A percentile compares a stretch with the other conserved stretches of the same genome.
phyloP scores from a whole-genome alignment of 2,329 filamentous ascomycete genomes.

The Pseudogymnoascus pannorum region DNA sequence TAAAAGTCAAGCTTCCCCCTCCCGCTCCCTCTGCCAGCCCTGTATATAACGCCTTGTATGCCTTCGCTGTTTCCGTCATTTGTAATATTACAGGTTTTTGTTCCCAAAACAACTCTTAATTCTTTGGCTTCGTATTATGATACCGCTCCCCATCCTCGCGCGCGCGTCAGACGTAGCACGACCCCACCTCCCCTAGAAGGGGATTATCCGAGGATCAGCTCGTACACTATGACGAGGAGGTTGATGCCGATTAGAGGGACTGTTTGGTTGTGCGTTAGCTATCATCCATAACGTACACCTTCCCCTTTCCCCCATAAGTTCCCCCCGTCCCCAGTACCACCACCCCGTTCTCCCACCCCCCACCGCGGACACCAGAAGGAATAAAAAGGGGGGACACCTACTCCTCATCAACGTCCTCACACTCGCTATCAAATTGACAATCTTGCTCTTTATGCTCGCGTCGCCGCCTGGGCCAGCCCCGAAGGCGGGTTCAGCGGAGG shows the following conservation, averaged over 20 bases:
- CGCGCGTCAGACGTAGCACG: too few species aligned
- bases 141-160: not conserved
- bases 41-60: not conserved
- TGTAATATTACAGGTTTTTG: not conserved
- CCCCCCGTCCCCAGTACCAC: not conserved
- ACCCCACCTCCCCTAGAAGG: not conserved
- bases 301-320: conserved; percentile 9
- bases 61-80: not conserved
- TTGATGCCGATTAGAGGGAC: conserved; percentile 83
- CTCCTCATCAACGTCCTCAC: conserved; percentile 89
- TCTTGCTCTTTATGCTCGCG: conserved; percentile 74
- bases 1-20: not conserved
- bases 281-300: not conserved
- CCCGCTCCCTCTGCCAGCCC: not conserved
- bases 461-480: conserved; percentile 59
- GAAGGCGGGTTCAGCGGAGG: conserved; percentile 65
- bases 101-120: not conserved
- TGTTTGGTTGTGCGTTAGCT: conserved; percentile 29
- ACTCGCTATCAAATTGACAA: conserved; percentile 83
- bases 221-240: conserved; percentile 74
- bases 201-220: conserved; percentile 61
- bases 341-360: not conserved
- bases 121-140: not conserved
- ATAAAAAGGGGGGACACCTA: conserved; percentile 40
- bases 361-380: not conserved